Base-by-base conservation (phyloP, 139 green algal species). In the Picochlorum sp. region DNA sequence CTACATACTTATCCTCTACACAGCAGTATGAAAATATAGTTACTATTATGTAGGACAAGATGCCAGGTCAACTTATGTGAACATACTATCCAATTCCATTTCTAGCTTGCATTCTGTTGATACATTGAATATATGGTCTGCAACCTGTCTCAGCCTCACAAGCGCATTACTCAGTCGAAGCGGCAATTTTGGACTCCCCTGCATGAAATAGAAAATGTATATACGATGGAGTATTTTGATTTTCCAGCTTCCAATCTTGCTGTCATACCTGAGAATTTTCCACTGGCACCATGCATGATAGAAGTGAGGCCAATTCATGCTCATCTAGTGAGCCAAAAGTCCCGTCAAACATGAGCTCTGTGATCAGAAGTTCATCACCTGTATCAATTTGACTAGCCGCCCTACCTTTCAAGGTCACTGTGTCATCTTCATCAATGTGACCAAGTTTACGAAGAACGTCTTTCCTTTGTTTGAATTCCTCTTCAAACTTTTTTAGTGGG, bases 381-480 rank as follows among this genome's bases (percentile, higher is more conserved):
- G 65, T 78, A 55, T 72, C 62, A n/a, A 87, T 74, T 61, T 77
- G 69, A 59, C 77, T 67, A 38, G 79, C 74, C 56, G 85, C 70
- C 18, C 72, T 70, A 4, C 79, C 77, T 73, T 89, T 97, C n/a
- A 89, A 56, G 30, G 51, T 52, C 47, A 95, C 84, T 26, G 89
- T 63, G 21, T 80, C 86, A 2, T 86, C 81, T 0, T 62, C 76
- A 11, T 85, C 72, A 8, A 97, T 72, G 65, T 95, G 83, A 2
- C 88, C 86, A 58, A 99, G 83, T 68, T 79, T 77, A 23, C 77
- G 76, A 58, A 99, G 80, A 62, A 98, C 89, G 3, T 54, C 62
- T 41, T 57, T 72, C 41, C 86, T 74, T 34, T 76, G 65, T 54
- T 69, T 76, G 38, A 67, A 71, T 70, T 95, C 85, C 55, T 84